Conservation (phyloP, 2,329 filamentous ascomycete species). For the Cercospora berteroae region DNA sequence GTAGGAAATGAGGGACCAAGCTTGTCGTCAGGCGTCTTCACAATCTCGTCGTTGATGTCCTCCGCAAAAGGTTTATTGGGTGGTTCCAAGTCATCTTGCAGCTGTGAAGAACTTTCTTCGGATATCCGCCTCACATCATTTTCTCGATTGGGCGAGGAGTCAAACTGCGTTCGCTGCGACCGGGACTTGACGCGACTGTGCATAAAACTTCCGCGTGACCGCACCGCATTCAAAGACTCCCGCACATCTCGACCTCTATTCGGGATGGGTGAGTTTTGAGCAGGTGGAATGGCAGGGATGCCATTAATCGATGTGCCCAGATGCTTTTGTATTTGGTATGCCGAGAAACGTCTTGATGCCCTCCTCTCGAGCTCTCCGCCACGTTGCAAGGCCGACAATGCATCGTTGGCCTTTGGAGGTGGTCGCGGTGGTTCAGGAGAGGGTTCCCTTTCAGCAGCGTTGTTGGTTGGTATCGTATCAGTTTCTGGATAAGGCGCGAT, state of each 20-base stretch:
- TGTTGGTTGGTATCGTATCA: constrained; percentile 47
- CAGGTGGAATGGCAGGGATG: constrained; percentile 77
- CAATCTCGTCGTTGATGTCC: constrained; percentile 46
- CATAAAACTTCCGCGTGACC: constrained; percentile 54
- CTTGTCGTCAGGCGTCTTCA: constrained; percentile 67
- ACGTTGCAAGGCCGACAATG: constrained; percentile 83
- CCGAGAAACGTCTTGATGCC: constrained; percentile 89
- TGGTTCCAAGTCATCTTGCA: constrained; percentile 34
- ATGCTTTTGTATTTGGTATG: constrained; percentile 95
- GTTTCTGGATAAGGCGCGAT: constrained; percentile 70
- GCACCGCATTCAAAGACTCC: constrained; percentile 76
- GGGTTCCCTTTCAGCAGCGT: constrained; percentile 35
- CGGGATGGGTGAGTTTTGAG: constrained; percentile 76
- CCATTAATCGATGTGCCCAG: constrained; percentile 77
- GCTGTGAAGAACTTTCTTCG: constrained; percentile 56
- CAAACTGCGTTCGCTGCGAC: constrained; percentile 39
- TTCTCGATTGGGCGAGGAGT: constrained; percentile 61
- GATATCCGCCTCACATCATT: constrained; percentile 55
- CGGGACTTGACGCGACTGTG: constrained; percentile 32
- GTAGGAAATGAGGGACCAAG: constrained; percentile 41
- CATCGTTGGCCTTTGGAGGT: constrained; percentile 80
- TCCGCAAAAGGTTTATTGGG: constrained; percentile 19
- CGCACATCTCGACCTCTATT: constrained; percentile 80
- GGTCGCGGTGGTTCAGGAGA: constrained; percentile 62
- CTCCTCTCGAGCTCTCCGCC: constrained; percentile 89